Evolutionary conservation across 805 yeast species (phyloP).

Genomic region (Candida michaelii): DNA sequence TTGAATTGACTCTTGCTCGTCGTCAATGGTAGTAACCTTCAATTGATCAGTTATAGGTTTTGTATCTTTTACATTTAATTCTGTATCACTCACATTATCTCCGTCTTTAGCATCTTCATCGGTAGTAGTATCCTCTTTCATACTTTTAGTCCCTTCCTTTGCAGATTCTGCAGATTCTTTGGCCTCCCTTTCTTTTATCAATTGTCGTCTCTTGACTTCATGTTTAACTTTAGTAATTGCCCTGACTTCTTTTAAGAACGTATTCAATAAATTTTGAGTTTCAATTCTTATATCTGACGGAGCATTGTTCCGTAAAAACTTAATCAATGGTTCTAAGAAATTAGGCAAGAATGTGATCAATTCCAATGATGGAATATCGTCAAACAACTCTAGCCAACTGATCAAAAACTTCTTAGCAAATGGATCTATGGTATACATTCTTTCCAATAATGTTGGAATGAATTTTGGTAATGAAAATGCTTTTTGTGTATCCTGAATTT

Average conservation of each 20-base stretch:
- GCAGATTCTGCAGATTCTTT: background rate
- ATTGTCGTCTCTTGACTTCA: conserved; percentile 37
- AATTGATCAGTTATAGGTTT: background rate
- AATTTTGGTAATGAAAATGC: conserved; percentile 86
- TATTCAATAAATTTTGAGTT: conserved; percentile 74
- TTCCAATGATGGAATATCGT: conserved; percentile 90
- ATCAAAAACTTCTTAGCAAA: conserved; percentile 88
- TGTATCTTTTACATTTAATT: background rate
- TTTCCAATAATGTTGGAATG: conserved; percentile 85
- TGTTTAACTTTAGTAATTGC: conserved; percentile 69
- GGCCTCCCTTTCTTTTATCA: conserved; percentile 18
- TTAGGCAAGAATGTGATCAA: conserved; percentile 85
- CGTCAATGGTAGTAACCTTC: conserved; percentile 3
- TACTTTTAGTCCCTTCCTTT: background rate
- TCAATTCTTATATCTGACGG: conserved; percentile 85
- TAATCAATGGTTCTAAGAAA: conserved; percentile 78
- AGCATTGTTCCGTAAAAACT: conserved; percentile 72
- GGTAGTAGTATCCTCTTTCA: background rate
- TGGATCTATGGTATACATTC: conserved; percentile 91
- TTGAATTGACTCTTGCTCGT: conserved; percentile 11
- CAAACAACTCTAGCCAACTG: conserved; percentile 90
- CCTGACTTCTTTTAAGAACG: conserved; percentile 76
- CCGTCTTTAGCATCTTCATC: background rate
- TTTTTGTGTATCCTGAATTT: conserved; percentile 55
- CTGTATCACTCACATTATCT: no score